A percentile compares a stretch with the other conserved stretches of the same genome.
Evolutionary conservation across 2,329 filamentous ascomycete species (phyloP).

Genomic region (Trichoderma citrinoviride): DNA sequence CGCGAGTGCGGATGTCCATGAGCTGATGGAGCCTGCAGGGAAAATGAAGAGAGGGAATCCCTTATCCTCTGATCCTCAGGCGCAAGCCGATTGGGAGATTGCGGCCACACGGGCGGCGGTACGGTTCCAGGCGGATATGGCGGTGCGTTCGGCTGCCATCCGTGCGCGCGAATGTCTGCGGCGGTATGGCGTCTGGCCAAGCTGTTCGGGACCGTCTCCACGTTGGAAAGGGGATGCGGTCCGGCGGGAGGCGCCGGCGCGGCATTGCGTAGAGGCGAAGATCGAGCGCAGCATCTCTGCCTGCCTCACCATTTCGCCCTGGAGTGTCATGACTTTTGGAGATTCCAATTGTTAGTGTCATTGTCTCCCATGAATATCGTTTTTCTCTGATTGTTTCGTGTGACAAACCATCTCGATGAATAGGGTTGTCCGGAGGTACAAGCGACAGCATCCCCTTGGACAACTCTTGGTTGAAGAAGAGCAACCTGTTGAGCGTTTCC

Average conservation of each 20-base stretch:
- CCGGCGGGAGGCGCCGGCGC: conserved; percentile 61
- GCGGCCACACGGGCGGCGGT: conserved; percentile 51
- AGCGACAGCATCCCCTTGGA: conserved; percentile 71
- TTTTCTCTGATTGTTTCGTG: neutral
- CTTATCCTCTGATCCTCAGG: conserved; percentile 55
- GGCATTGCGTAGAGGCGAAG: conserved; percentile 71
- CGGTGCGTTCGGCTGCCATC: conserved; percentile 65
- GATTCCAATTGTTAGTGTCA: neutral
- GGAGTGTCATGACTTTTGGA: conserved; percentile 54
- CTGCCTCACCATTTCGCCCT: conserved; percentile 61
- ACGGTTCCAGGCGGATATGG: conserved; percentile 61
- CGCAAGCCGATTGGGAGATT: conserved; percentile 50
- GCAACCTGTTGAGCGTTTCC: conserved; percentile 70
- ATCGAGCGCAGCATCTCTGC: conserved; percentile 57
- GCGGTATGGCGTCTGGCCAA: conserved; percentile 86
- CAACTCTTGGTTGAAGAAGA: conserved; percentile 81
- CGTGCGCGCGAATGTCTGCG: conserved; percentile 88
- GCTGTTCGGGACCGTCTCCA: conserved; percentile 63
- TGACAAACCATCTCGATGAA: conserved; percentile 76
- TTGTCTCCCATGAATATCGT: neutral
- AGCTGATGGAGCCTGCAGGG: conserved; percentile 44
- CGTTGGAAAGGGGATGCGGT: conserved; percentile 63
- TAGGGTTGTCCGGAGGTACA: conserved; percentile 70
- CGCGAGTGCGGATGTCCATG: conserved; percentile 49
- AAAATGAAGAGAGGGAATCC: conserved; percentile 57